Conservation (phyloP, 805 yeast genomes). For the Teunomyces barrocoloradensis region DNA sequence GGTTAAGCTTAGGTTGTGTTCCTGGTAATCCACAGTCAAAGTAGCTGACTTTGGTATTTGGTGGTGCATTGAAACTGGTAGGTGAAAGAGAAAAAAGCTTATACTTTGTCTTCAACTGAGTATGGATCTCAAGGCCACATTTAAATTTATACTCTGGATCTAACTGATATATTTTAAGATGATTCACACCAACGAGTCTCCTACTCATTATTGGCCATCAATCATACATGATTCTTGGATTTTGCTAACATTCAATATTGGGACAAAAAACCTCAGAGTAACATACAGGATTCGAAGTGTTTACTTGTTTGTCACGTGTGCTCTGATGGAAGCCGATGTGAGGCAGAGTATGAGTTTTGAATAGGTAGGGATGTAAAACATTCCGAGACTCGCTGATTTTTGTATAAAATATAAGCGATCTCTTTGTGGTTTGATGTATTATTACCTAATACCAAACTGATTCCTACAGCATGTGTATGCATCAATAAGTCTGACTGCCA, state of each 20-base stretch:
- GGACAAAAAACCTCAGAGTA: no score
- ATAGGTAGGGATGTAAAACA: no score
- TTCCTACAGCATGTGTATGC: no score
- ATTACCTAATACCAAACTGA: no score
- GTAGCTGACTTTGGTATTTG: constrained; percentile 70
- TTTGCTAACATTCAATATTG: not conserved
- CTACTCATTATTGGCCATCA: not conserved
- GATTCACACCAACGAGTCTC: not conserved
- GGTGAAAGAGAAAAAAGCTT: constrained; percentile 75
- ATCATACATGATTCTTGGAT: not conserved
- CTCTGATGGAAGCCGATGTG: no score
- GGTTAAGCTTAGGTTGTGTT: constrained; percentile 79
- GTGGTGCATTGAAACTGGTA: constrained; percentile 46
- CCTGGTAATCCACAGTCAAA: constrained; percentile 92
- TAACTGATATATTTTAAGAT: constrained; percentile 9
- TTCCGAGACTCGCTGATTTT: no score
- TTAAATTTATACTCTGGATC: constrained; percentile 41
- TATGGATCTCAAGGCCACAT: constrained; percentile 92
- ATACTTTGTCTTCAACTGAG: constrained; percentile 71
- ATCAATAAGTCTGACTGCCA: no score
- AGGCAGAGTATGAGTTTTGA: no score
- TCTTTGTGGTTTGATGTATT: no score
- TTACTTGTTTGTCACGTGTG: no score
- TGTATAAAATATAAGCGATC: no score
- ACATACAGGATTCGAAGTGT: no score